Evolutionary conservation across 1,139 yeast genomes (phyloP).

Genomic region (Candida frijolesensis): DNA sequence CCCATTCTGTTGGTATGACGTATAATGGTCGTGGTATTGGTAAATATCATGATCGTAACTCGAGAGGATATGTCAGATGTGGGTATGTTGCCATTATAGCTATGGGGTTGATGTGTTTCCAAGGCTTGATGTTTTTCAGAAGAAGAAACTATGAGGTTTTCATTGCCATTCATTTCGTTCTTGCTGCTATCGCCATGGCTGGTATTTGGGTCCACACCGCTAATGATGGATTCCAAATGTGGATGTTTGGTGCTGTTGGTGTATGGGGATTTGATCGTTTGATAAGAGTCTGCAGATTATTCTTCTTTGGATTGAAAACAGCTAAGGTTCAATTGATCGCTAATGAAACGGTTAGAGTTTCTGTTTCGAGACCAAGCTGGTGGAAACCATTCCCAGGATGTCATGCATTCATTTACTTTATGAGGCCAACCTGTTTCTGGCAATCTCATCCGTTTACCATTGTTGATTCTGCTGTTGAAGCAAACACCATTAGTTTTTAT

Average conservation of each 20-base stretch:
- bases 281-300: conserved; percentile 50
- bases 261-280: conserved; percentile 67
- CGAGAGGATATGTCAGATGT: conserved; percentile 45
- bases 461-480: conserved; percentile 35
- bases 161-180: conserved; percentile 54
- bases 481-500: conserved; percentile 35
- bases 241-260: conserved; percentile 54
- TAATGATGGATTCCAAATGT: conserved; percentile 45
- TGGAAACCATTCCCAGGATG: conserved; percentile 46
- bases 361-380: conserved; percentile 34
- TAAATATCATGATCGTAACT: conserved; percentile 39
- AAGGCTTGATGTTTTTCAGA: conserved; percentile 57
- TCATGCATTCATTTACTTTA: conserved; percentile 42
- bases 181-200: conserved; percentile 58
- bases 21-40: conserved; percentile 36
- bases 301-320: conserved; percentile 48
- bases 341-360: conserved; percentile 46
- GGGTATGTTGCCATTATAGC: conserved; percentile 55
- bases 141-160: conserved; percentile 65
- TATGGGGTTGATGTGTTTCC: conserved; percentile 41
- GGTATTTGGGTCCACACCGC: conserved; percentile 63
- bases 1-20: conserved; percentile 60
- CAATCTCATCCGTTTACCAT: conserved; percentile 62
- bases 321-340: conserved; percentile 53
- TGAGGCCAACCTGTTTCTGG: conserved; percentile 50